Base-by-base conservation (phyloP, 495 filamentous ascomycete species). In the Penicillium manginii region DNA sequence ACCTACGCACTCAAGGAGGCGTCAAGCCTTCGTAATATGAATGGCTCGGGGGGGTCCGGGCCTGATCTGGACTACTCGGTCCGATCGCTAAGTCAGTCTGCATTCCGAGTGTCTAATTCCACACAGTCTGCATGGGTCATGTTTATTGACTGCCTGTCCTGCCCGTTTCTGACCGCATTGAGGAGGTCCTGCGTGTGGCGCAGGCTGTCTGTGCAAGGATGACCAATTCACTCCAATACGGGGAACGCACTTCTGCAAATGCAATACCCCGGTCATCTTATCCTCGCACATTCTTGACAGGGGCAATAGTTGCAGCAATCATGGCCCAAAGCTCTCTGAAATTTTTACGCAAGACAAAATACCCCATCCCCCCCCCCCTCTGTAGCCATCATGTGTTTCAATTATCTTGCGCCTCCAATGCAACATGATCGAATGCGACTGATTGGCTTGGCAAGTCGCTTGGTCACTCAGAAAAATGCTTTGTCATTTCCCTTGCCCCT, bases 11-110 rank as follows among this genome's bases (percentile, higher is more conserved):
- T 8, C 3, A 43, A 42, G 35, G 19, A 46, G 42, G 52, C 50
- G 57, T 52, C 37, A 35, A 51, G 43, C 50, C 53, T 57, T 46
- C 53, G 40, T 56, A 49, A 50, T 32, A 43, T 67, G 60, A 69
- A 54, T 70, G 65, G 68, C 57, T 59, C 59, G 68, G 65, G 56
- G 56, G 65, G 57, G 50, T 31, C 56, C 63, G 68, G 60, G 22
- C 37, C 26, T 52, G 18, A 19, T 54, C 49, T 59, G 45, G 49
- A 43, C 7, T 37, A 52, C 10, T 46, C 61, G 59, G 63, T 54
- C 52, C 64, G 58, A 63, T 67, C 64, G 58, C 57, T 52, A 29
- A 47, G 33, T 40, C 42, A 46, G 23, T 23, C 32, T 31, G 40
- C 33, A 57, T 57, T 32, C 57, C 59, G 53, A 62, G 67, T 52